phyloP scores from a whole-genome alignment of 192 early-diverging fungal species.

The Podila minutissima region DNA sequence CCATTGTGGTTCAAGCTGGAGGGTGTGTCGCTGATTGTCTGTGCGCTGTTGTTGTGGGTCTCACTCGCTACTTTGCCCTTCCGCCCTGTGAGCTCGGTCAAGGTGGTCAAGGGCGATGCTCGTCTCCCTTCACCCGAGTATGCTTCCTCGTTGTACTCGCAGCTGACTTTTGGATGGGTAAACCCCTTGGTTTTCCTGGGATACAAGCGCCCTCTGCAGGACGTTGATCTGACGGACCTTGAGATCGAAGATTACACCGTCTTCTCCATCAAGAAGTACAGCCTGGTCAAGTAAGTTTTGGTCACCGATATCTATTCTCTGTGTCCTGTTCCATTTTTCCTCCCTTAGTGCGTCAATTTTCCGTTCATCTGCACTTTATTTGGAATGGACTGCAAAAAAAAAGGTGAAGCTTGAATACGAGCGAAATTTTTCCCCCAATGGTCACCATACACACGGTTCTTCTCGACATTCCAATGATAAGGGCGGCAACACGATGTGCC shows the following conservation, averaged over 20 bases:
- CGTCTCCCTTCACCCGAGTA: conserved; percentile 40
- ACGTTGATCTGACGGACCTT: conserved; percentile 68
- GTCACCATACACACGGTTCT: too few species aligned
- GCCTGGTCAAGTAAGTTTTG: conserved; percentile 27
- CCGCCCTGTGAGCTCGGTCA: not conserved
- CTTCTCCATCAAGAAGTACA: conserved; percentile 29
- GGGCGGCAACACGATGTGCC: too few species aligned
- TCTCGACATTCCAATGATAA: too few species aligned
- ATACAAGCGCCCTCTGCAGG: conserved; percentile 61
- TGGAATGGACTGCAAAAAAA: not conserved
- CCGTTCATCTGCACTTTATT: not conserved
- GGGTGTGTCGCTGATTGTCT: conserved; percentile 5
- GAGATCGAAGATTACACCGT: conserved; percentile 50
- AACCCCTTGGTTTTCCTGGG: conserved; percentile 59
- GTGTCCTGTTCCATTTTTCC: not conserved
- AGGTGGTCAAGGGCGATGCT: conserved; percentile 14
- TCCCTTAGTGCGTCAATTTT: not conserved
- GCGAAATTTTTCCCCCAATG: not conserved
- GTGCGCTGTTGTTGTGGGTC: conserved; percentile 19
- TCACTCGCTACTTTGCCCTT: conserved; percentile 29
- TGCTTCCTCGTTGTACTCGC: conserved; percentile 43
- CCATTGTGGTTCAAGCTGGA: conserved; percentile 32
- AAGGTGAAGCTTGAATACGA: not conserved
- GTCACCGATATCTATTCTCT: not conserved
- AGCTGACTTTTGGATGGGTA: conserved; percentile 50